Evolutionary conservation across 1,284 basidiomycete genomes (phyloP), one percentile per base, ranked within the genome.

Genomic region (Apiotrichum veenhuisii): DNA sequence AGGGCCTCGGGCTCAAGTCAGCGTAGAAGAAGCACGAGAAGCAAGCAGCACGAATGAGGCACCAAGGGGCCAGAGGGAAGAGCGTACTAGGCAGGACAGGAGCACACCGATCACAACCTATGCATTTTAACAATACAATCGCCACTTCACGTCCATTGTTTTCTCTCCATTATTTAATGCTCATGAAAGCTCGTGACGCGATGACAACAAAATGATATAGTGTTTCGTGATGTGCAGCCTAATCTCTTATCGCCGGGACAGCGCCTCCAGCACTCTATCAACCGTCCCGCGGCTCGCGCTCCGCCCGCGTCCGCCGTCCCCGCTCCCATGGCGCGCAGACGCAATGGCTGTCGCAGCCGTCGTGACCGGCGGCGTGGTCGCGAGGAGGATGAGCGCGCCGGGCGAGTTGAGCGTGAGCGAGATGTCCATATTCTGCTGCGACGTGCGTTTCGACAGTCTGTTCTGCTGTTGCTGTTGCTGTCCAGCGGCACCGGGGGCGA

Each of bases 301-400:
- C n/a, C 44, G 27, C 11, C 12, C 9, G 18, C 30, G 33, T 8
- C 30, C 34, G 14, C 44, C 17, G 44, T 46, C 44, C 18, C 5
- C 27, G 46, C 33, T 36, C 10, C n/a, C 22, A 15, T 37, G 33
- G n/a, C 46, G 20, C 18, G 27, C 33, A 14, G 20, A 14, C 46
- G 46, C 40, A 9, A 11, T 20, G 22, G 14, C n/a, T 0, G 46
- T 48, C 33, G 46, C 33, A 2, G 46, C 10, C n/a, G 37, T 40
- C 18, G 37, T n/a, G 11, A 23, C 50, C 2, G 71, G 70, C 23
- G 73, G 73, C 2, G 72, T 68, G 5, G 71, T 69, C n/a, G 71
- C 72, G 50, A 73, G 54, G 22, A 75, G 57, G 40, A 73, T 57
- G 15, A 75, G 63, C 2, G 72, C 70, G 12, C 67, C 72, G 48